Percentiles rank a stretch among this genome's conserved stretches.
These are phyloP conservation scores for Sugiyamaella mastotermitis DNA, from an alignment of 805 yeast species.

Conservation along the genomic window DNA sequence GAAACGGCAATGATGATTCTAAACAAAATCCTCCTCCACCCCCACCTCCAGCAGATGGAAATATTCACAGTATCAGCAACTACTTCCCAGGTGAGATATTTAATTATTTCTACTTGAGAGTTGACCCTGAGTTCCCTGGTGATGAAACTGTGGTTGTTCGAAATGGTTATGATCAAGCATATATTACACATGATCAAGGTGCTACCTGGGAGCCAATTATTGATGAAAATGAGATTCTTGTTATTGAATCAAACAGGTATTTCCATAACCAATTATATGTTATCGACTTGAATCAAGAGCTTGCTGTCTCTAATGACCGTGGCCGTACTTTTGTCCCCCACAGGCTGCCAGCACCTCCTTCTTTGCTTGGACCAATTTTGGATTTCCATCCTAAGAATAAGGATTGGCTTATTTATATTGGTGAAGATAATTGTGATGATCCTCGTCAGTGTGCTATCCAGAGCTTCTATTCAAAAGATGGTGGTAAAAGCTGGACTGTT, in stretches of 20 bases:
- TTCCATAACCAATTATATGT: conserved; percentile 51
- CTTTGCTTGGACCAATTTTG: conserved; percentile 35
- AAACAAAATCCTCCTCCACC: no score
- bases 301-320: conserved; percentile 62
- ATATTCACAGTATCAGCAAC: conserved; percentile 32
- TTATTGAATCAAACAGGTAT: conserved; percentile 57
- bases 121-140: conserved; percentile 36
- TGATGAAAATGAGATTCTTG: conserved; percentile 39
- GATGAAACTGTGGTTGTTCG: conserved; percentile 64
- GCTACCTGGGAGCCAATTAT: conserved; percentile 39
- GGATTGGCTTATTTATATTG: conserved; percentile 61
- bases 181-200: conserved; percentile 71
- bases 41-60: conserved; percentile 28
- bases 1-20: conserved; percentile 30
- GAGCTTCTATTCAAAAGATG: conserved; percentile 60
- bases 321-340: conserved; percentile 49
- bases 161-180: conserved; percentile 47
- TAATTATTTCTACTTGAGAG: conserved; percentile 58
- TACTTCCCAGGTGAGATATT: conserved; percentile 42
- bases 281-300: conserved; percentile 41
- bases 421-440: conserved; percentile 54
- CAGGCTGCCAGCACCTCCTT: conserved; percentile 46
- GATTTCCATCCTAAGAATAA: conserved; percentile 56
- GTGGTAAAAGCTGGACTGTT: conserved; percentile 56
- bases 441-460: conserved; percentile 47